Base-by-base conservation (phyloP, 2,329 filamentous ascomycete species). In the Colletotrichum camelliae region DNA sequence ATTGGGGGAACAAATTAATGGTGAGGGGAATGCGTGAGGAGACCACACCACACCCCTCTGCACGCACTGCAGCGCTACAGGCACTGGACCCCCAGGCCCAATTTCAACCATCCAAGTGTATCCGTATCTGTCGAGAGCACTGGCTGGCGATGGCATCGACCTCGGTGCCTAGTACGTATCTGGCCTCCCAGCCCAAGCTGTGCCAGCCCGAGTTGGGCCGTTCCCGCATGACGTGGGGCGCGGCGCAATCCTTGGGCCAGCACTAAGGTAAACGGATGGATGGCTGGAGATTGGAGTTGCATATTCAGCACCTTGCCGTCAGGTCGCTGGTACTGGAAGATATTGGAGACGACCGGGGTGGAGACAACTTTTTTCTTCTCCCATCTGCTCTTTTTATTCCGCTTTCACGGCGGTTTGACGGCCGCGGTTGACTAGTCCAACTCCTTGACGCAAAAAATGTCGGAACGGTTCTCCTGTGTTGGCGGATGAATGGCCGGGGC, bases 191-290 rank as follows among this genome's bases (percentile, higher is more conserved):
- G 21, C 62, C 27, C 55, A 57, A 69, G 27, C 33, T 62, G 58
- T 68, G 58, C 43, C 70, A 68, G 43, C 43, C 62, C 43, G 35
- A 69, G 62, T 67, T 75, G 52, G 71, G 66, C 33, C 18, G 48
- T 57, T 76, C 66, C 74, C 66, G 71, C 71, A 75, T 75, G 35
- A 29, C 74, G 74, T 71, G 71, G 74, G 74, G 70, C 70, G 27
- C 39, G 31, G n/a, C 39, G 18, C 29, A 58, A 68, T 65, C 16
- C 33, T 52, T 57, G 24, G 57, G 69, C 58, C 37, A 72, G 70
- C 55, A 64, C 43, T 72, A 69, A 62, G 39, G 61, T 43, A 72
- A 31, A 39, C 39, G 24, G 39, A 72, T 61, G 55, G 64, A 21
- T 57, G 57, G 33, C 35, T 69, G 64, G 73, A 75, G 73, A 73